Conservation (phyloP, 78 protist genomes). For the Cavenderia fasciculata region DNA sequence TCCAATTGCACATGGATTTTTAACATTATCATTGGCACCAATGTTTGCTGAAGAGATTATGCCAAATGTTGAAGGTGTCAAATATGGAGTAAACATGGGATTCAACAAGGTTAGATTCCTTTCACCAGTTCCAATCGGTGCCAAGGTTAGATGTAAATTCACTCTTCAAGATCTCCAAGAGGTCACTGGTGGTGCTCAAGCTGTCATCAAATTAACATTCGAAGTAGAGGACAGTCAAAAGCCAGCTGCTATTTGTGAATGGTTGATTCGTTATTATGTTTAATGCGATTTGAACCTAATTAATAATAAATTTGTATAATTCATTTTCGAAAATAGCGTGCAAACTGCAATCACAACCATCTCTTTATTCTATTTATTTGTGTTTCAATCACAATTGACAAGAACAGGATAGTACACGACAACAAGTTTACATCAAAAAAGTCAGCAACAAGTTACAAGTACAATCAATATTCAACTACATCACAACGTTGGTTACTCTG, state of each 20-base stretch:
- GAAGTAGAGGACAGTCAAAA: slow-evolving; percentile 34
- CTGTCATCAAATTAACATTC: slow-evolving; percentile 64
- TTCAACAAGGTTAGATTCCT: slow-evolving; percentile 76
- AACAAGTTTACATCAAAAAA: too few relatives aligned
- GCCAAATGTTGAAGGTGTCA: slow-evolving; percentile 71
- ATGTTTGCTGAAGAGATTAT: slow-evolving; percentile 75
- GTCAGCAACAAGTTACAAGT: too few relatives aligned
- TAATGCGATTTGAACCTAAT: too few relatives aligned
- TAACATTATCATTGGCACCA: slow-evolving; percentile 75
- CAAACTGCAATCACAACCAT: too few relatives aligned
- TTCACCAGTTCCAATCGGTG: slow-evolving; percentile 70
- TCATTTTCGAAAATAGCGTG: too few relatives aligned
- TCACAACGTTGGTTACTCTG: too few relatives aligned
- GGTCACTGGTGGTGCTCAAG: slow-evolving; percentile 33
- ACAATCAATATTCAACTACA: too few relatives aligned
- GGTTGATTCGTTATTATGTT: slow-evolving; percentile 48
- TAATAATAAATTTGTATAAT: too few relatives aligned
- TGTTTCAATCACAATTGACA: too few relatives aligned
- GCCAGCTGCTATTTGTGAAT: slow-evolving; percentile 59
- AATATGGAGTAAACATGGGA: slow-evolving; percentile 68
- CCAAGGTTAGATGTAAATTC: slow-evolving; percentile 47
- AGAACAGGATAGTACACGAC: too few relatives aligned
- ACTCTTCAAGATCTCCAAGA: slow-evolving; percentile 46
- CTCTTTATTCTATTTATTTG: too few relatives aligned
- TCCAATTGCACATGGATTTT: slow-evolving; percentile 67